These are phyloP conservation scores for Hyaloscypha hepaticicola DNA, from an alignment of 495 filamentous ascomycete genomes.

Conservation along the genomic window DNA sequence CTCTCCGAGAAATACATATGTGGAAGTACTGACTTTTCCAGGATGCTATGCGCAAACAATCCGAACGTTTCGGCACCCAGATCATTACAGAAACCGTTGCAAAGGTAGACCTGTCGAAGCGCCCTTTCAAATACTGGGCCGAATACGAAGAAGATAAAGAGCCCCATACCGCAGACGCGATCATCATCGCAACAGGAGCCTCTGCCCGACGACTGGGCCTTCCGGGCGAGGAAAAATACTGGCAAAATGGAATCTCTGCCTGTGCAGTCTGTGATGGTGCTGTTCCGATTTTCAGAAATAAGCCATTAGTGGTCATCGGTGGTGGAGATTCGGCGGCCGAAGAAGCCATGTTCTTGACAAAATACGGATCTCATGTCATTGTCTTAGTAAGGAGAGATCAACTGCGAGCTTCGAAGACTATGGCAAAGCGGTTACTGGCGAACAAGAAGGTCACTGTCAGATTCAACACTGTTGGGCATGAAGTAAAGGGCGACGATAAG, in stretches of 20 bases:
- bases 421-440: constrained; percentile 78
- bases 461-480: constrained; percentile 77
- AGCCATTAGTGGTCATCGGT: constrained; percentile 92
- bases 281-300: constrained; percentile 95
- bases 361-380: constrained; percentile 92
- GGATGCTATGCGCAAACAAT: constrained; percentile 92
- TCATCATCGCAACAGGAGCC: constrained; percentile 95
- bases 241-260: constrained; percentile 94
- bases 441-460: constrained; percentile 87
- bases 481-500: constrained; percentile 81
- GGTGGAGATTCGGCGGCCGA: constrained; percentile 97
- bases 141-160: constrained; percentile 76
- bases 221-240: constrained; percentile 75
- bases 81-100: constrained; percentile 91
- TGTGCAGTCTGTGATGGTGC: constrained; percentile 98
- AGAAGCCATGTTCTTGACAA: constrained; percentile 95
- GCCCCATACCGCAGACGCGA: constrained; percentile 76
- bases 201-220: constrained; percentile 81
- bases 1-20: not conserved
- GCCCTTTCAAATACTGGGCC: constrained; percentile 89
- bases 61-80: constrained; percentile 83
- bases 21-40: constrained; percentile 31
- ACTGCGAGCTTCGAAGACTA: constrained; percentile 84
- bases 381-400: constrained; percentile 86
- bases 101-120: constrained; percentile 78